phyloP scores from a whole-genome alignment of 2,329 filamentous ascomycete species.

The Colletotrichum coccodes region DNA sequence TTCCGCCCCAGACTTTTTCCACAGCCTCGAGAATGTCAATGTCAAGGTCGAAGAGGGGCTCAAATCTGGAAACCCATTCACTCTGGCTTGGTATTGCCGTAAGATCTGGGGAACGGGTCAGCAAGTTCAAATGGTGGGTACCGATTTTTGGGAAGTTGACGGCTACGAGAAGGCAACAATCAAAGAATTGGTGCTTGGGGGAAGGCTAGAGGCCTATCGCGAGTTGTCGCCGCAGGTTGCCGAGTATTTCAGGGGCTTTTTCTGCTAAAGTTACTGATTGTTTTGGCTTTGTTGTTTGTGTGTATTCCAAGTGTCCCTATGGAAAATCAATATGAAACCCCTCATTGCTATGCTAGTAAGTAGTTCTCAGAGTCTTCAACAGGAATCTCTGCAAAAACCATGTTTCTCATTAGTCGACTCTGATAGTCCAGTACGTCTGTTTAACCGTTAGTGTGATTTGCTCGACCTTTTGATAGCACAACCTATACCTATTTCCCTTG shows the following conservation, averaged over 20 bases:
- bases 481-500: too few relatives aligned
- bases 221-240: constrained; percentile 36
- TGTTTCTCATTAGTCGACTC: too few relatives aligned
- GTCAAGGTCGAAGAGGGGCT: constrained; percentile 36
- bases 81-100: constrained; percentile 40
- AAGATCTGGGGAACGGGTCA: constrained; percentile 40
- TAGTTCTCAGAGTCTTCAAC: too few relatives aligned
- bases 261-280: neutral
- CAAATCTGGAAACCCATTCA: constrained; percentile 29
- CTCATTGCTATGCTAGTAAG: too few relatives aligned
- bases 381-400: too few relatives aligned
- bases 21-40: constrained; percentile 38
- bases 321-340: too few relatives aligned
- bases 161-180: constrained; percentile 38
- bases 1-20: constrained; percentile 30
- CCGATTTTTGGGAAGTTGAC: constrained; percentile 40
- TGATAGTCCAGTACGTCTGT: too few relatives aligned
- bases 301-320: too few relatives aligned
- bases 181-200: constrained; percentile 34
- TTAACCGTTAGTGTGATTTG: too few relatives aligned
- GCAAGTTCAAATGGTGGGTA: constrained; percentile 31
- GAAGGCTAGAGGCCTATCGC: constrained; percentile 37
- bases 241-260: neutral
- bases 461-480: too few relatives aligned
- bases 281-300: too few relatives aligned